Evolutionary conservation across 306 rosid genomes (phyloP), one percentile per base, ranked within the genome.

Genomic region (Glycyrrhiza uralensis): DNA sequence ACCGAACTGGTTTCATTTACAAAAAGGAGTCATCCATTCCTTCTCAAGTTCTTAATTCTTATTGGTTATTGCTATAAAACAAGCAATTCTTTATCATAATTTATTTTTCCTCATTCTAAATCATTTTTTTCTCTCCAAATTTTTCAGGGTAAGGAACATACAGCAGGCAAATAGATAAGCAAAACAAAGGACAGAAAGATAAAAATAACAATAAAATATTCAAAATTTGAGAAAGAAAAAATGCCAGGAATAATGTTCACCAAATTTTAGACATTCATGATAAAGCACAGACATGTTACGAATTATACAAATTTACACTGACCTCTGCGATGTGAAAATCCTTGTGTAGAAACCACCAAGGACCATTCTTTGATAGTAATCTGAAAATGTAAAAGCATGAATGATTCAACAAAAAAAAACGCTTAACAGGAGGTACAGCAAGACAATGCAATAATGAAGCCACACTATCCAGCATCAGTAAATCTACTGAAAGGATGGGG

Each of bases 341-440:
- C 77, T 79, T 81, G 79, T 93, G 96, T 29, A 88, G 80, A 79
- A 93, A 93, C 97, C 96, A 90, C 97, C 96, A 93, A 9, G 98
- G 98, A 76, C 98, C 98, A 32, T 85, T 85, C 85, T 81, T 90
- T 56, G 90, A 87, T 57, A 79, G 83, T 64, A 87, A 84, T 81
- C 98, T 93, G 88, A 84, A 71, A 72, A 69, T n/a, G 55, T 18
- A 56, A 76, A 78, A 66, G 47, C 45, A 13, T 50, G 15, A 62
- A 52, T 23, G 19, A 19, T 54, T 75, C 59, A 71, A 65, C 55
- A 62, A 63, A 38, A 12, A 13, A 23, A 69, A 8, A 6, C 2
- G 18, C 50, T 19, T 32, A 33, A 55, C 61, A 14, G 28, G 20
- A 14, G 28, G 20, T 60, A 76, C 17, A 58, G 2, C 61, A 30